A percentile compares a stretch with the other conserved stretches of the same genome.
phyloP scores from a whole-genome alignment of 306 rosid genomes.

The Hylodesmum podocarpum region DNA sequence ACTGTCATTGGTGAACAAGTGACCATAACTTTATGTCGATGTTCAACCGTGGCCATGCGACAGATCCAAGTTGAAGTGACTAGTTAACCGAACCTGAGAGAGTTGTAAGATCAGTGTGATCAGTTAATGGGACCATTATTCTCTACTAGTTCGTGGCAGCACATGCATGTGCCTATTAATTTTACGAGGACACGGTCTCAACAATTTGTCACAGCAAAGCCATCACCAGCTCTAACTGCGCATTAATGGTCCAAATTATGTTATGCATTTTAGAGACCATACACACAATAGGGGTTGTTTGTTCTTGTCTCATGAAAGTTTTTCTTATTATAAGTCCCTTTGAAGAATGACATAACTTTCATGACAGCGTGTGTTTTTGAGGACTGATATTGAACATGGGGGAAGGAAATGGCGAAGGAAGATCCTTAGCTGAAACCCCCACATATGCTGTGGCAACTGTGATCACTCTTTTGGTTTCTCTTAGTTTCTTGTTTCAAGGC shows the following conservation, averaged over 20 bases:
- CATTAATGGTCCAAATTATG: slow-evolving; percentile 35
- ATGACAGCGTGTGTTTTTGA: slow-evolving; percentile 23
- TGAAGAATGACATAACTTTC: slow-evolving; percentile 21
- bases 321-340: background rate
- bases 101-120: slow-evolving; percentile 23
- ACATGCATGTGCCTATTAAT: slow-evolving; percentile 46
- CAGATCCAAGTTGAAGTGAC: slow-evolving; percentile 37
- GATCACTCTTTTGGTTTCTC: slow-evolving; percentile 54
- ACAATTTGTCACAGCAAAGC: slow-evolving; percentile 28
- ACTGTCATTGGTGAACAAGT: background rate
- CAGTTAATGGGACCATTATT: slow-evolving; percentile 45
- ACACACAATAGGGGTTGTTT: background rate
- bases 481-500: slow-evolving; percentile 60
- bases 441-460: slow-evolving; percentile 91
- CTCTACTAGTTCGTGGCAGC: slow-evolving; percentile 29
- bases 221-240: slow-evolving; percentile 37
- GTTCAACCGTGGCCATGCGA: background rate
- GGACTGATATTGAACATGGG: slow-evolving; percentile 39
- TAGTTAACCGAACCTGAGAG: background rate
- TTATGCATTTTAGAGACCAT: slow-evolving; percentile 16
- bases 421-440: slow-evolving; percentile 79
- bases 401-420: slow-evolving; percentile 45
- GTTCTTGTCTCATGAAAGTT: background rate
- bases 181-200: slow-evolving; percentile 29
- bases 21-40: background rate